Percentiles rank a stretch among this genome's conserved stretches.
phyloP scores from a whole-genome alignment of 805 yeast genomes.

The Wickerhamomyces bovis region DNA sequence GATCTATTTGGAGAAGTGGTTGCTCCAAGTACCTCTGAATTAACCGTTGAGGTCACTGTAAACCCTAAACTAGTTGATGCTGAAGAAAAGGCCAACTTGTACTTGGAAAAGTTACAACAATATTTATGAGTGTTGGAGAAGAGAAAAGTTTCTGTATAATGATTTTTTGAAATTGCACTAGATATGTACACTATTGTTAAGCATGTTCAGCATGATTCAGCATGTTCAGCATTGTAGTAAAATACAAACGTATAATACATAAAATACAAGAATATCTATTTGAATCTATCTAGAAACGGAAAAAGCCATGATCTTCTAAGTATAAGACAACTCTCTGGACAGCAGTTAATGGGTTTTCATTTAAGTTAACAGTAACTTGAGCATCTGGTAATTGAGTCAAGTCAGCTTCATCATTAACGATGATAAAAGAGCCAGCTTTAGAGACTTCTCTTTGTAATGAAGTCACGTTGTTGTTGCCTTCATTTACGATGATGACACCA shows the following conservation, averaged over 20 bases:
- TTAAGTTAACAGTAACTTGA: constrained; percentile 51
- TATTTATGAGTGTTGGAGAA: constrained; percentile 6
- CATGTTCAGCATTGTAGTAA: neutral
- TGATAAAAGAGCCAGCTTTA: constrained; percentile 41
- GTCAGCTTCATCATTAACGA: constrained; percentile 35
- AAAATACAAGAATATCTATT: neutral
- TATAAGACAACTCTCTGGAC: constrained; percentile 68
- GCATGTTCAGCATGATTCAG: neutral
- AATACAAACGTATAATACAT: neutral
- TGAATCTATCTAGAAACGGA: constrained; percentile 35
- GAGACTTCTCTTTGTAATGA: constrained; percentile 28
- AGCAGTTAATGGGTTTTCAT: constrained; percentile 57
- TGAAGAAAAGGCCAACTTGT: constrained; percentile 37
- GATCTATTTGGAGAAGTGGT: constrained; percentile 23
- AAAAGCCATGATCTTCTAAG: constrained; percentile 81
- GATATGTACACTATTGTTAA: neutral
- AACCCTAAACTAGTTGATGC: constrained; percentile 36
- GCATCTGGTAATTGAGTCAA: constrained; percentile 38
- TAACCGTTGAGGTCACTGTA: constrained; percentile 31
- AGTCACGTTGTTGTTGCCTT: constrained; percentile 6
- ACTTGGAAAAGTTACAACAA: constrained; percentile 19
- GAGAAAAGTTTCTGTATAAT: neutral
- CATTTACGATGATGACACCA: constrained; percentile 67
- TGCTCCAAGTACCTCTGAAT: constrained; percentile 18
- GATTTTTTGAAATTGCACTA: neutral